Base-by-base conservation (phyloP, 345 rosid species). In the Nasturtium officinale region DNA sequence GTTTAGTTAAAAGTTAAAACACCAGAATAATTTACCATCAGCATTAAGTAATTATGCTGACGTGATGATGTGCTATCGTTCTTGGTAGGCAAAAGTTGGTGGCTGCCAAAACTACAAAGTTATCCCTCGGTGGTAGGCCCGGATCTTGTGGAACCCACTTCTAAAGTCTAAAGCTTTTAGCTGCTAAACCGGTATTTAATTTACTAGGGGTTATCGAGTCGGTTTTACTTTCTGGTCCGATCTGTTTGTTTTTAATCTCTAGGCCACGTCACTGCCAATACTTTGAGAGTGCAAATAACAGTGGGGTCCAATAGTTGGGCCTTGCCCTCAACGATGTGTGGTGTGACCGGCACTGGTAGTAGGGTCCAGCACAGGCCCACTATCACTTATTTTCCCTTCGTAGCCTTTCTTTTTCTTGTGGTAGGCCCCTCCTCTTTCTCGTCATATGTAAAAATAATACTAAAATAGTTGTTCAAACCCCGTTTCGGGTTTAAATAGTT, bases 291-390 rank as follows among this genome's bases (percentile, higher is more conserved):
- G 20, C 5, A 15, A 38, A 2, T 48, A 25, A 33, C 61, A 52
- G 79, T 56, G 60, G 79, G 79, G 79, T 69, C 71, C 65, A 26
- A 9, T 17, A 35, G 53, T 61, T 54, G 75, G 75, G 75, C 79
- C 71, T 55, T 16, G 16, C 7, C 65, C 50, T 54, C 56, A 62
- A 33, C 33, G 33, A 52, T 63, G 65, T 69, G 75, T 35, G 79
- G 79, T 76, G 79, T 75, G 64, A 75, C 58, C 62, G 21, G 69
- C 43, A 61, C 42, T 61, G 32, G 59, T 21, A 23, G 74, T 52
- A 69, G 79, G 79, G 79, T 68, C 74, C 74, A 69, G 16, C 8
- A 23, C 9, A 46, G 75, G 75, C 74, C 74, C 70, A 53, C 58
- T 29, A 20, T 38, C 55, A 40, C 54, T 71, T 61, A 37, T 15